Percentiles rank a stretch among this genome's conserved stretches.
Conservation (phyloP, 257 asterid genomes). For the Echites panduratus region DNA sequence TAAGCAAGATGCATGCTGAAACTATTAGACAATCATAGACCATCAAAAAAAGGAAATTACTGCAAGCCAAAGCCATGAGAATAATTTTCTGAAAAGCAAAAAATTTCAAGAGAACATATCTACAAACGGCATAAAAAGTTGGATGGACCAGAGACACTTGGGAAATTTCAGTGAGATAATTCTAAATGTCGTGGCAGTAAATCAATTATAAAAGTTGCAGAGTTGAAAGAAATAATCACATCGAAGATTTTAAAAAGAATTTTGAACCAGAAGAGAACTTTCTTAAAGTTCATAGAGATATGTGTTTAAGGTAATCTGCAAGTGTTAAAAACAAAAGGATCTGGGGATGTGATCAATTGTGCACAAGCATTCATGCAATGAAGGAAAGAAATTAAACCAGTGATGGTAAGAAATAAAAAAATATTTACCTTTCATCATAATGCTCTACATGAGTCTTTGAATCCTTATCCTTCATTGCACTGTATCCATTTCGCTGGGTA, state of each 20-base stretch:
- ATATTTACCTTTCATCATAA: constrained; percentile 58
- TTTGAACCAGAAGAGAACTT: neutral
- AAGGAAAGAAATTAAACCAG: constrained; percentile 4
- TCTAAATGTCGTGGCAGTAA: neutral
- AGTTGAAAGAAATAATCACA: constrained; percentile 3
- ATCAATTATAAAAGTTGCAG: neutral
- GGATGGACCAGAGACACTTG: neutral
- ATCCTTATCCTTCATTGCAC: constrained; percentile 44
- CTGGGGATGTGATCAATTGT: neutral
- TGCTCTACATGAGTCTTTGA: constrained; percentile 57
- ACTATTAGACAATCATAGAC: constrained; percentile 35
- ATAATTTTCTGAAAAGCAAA: neutral
- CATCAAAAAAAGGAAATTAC: constrained; percentile 13
- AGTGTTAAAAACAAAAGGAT: neutral
- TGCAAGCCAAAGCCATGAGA: neutral
- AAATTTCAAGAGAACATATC: neutral
- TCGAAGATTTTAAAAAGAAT: neutral
- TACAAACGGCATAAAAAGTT: neutral
- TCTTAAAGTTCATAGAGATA: neutral
- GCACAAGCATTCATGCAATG: neutral
- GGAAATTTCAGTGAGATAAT: neutral
- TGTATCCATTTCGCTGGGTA: constrained; percentile 46
- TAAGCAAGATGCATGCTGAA: constrained; percentile 44
- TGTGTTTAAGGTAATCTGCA: neutral
- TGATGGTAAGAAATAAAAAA: neutral